phyloP scores from a whole-genome alignment of 2,329 filamentous ascomycete genomes.

The Phoma sp. region DNA sequence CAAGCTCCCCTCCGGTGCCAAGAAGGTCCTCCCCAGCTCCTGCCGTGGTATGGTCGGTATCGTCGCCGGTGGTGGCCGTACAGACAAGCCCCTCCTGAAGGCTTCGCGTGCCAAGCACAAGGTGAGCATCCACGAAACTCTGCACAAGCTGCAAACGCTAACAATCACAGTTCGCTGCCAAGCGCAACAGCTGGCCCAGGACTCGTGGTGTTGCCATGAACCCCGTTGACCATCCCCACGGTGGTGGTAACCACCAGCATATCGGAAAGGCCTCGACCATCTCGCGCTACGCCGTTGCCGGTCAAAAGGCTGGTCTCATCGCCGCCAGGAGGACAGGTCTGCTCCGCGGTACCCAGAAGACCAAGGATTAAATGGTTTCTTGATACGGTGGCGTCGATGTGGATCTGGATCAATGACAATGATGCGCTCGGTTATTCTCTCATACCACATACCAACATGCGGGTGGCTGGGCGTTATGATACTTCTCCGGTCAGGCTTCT shows the following conservation, averaged over 20 bases:
- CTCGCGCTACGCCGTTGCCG: constrained; percentile 94
- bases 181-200: constrained; percentile 99
- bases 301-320: constrained; percentile 99
- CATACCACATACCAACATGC: constrained; percentile 42
- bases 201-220: constrained; percentile 99
- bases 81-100: constrained; percentile 99
- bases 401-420: constrained; percentile 34
- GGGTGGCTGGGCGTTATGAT: constrained; percentile 51
- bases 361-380: constrained; percentile 73
- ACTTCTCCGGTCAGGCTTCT: constrained; percentile 43
- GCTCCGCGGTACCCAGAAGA: constrained; percentile 99
- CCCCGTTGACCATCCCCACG: constrained; percentile 89
- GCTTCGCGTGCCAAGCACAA: constrained; percentile 99
- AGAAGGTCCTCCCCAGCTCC: constrained; percentile 95
- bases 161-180: constrained; percentile 80
- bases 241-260: constrained; percentile 98
- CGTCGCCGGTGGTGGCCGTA: constrained; percentile 98
- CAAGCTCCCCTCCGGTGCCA: constrained; percentile 98
- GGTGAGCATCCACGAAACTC: constrained; percentile 23
- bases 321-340: constrained; percentile 99
- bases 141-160: not conserved
- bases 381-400: constrained; percentile 38
- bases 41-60: constrained; percentile 99
- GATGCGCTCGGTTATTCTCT: constrained; percentile 48
- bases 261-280: constrained; percentile 99